These are phyloP conservation scores for Sporothrix luriei DNA, from an alignment of 2,329 filamentous ascomycete species.

Conservation along the genomic window DNA sequence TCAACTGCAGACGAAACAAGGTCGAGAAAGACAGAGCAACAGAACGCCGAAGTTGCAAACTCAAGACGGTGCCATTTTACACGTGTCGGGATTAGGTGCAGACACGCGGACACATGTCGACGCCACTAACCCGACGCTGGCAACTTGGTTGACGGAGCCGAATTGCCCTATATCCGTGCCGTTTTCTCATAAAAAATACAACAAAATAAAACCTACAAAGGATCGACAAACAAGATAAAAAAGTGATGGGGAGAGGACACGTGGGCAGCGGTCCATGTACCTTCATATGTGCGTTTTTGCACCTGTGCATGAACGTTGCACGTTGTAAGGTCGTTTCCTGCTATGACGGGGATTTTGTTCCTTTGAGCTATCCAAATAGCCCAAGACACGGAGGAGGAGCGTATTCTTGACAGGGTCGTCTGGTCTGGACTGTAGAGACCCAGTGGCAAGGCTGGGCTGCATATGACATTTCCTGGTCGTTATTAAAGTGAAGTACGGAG, in stretches of 20 bases:
- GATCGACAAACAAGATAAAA: no score
- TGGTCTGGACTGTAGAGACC: not conserved
- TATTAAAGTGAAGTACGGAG: no score
- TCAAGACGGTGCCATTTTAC: not conserved
- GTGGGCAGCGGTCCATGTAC: conserved; percentile 11
- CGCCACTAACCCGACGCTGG: not conserved
- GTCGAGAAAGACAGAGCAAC: not conserved
- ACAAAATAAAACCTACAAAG: no score
- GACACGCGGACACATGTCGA: not conserved
- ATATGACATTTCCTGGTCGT: no score
- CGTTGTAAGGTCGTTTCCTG: no score
- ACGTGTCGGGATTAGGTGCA: not conserved
- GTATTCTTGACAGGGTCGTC: no score
- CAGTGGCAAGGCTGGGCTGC: not conserved
- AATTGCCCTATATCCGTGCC: not conserved
- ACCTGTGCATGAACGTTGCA: no score
- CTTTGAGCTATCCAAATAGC: not conserved
- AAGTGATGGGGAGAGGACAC: not conserved
- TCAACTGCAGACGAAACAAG: no score
- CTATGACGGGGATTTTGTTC: not conserved
- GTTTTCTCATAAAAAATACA: not conserved
- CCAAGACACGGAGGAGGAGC: not conserved
- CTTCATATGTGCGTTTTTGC: conserved; percentile 8
- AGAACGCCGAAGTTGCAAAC: not conserved
- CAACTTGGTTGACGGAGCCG: conserved; percentile 3